Percentiles rank a stretch among this genome's conserved stretches.
phyloP scores from a whole-genome alignment of 306 rosid genomes.

The Rosa lucieae region DNA sequence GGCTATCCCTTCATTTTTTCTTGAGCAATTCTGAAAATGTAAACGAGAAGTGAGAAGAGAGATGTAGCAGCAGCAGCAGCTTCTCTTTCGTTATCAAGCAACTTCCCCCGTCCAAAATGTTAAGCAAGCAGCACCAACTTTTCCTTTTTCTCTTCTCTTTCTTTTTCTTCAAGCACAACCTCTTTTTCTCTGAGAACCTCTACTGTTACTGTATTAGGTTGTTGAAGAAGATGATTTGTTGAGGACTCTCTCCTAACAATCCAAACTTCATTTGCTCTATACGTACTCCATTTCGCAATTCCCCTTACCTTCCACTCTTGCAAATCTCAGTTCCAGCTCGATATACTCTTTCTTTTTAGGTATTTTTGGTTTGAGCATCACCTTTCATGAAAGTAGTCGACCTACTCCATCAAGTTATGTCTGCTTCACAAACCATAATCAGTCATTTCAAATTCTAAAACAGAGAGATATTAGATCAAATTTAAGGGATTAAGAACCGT shows the following conservation, averaged over 20 bases:
- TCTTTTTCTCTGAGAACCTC: slow-evolving; percentile 17
- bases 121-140: slow-evolving; percentile 56
- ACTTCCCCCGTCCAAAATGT: slow-evolving; percentile 33
- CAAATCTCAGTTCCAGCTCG: slow-evolving; percentile 24
- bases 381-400: not conserved
- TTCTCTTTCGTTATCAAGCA: slow-evolving; percentile 67
- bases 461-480: not conserved
- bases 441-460: slow-evolving; percentile 31
- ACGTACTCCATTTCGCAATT: slow-evolving; percentile 39
- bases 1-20: slow-evolving; percentile 28
- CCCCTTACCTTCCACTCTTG: not conserved
- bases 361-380: slow-evolving; percentile 12
- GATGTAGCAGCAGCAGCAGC: slow-evolving; percentile 45
- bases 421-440: slow-evolving; percentile 30
- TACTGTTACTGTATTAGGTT: slow-evolving; percentile 30
- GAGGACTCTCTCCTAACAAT: slow-evolving; percentile 49
- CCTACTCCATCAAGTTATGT: slow-evolving; percentile 30
- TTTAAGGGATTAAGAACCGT: slow-evolving; percentile 27
- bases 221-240: slow-evolving; percentile 46
- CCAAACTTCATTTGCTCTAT: slow-evolving; percentile 54
- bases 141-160: slow-evolving; percentile 35
- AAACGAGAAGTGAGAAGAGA: slow-evolving; percentile 11
- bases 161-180: slow-evolving; percentile 81
- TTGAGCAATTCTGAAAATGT: slow-evolving; percentile 23
- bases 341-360: not conserved